Conservation (phyloP, 2,329 filamentous ascomycete genomes). For the Aspergillus chevalieri region DNA sequence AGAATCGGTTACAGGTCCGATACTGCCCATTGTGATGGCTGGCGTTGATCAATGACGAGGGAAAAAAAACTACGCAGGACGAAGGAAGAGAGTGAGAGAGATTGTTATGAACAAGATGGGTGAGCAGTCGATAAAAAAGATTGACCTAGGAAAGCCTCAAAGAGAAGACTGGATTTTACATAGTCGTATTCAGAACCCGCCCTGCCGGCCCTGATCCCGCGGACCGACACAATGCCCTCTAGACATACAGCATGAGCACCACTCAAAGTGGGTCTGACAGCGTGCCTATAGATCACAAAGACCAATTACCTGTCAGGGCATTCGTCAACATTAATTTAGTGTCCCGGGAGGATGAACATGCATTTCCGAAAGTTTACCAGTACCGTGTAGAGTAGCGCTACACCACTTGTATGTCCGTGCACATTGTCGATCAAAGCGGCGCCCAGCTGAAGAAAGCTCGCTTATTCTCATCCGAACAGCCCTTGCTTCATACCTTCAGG, state of each 20-base stretch:
- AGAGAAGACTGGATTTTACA: background rate
- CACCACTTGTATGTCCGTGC: no score
- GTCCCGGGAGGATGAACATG: background rate
- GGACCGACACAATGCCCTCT: background rate
- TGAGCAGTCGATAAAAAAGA: background rate
- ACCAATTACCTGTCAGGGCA: background rate
- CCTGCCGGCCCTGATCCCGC: background rate
- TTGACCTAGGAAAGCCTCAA: background rate
- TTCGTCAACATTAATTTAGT: background rate
- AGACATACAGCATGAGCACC: background rate
- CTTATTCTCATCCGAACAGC: background rate
- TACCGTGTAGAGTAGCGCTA: background rate
- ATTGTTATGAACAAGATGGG: background rate
- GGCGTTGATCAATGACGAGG: no score
- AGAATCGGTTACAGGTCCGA: background rate
- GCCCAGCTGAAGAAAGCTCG: background rate
- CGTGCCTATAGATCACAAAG: background rate
- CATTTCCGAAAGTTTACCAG: background rate
- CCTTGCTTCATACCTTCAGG: background rate
- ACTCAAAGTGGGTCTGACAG: background rate
- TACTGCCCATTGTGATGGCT: slow-evolving; percentile 1
- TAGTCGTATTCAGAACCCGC: background rate
- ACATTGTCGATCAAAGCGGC: background rate
- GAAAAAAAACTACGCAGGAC: background rate
- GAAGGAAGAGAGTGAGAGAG: background rate